Conservation (phyloP, 192 early-diverging fungal species). For the Gonapodya prolifera region DNA sequence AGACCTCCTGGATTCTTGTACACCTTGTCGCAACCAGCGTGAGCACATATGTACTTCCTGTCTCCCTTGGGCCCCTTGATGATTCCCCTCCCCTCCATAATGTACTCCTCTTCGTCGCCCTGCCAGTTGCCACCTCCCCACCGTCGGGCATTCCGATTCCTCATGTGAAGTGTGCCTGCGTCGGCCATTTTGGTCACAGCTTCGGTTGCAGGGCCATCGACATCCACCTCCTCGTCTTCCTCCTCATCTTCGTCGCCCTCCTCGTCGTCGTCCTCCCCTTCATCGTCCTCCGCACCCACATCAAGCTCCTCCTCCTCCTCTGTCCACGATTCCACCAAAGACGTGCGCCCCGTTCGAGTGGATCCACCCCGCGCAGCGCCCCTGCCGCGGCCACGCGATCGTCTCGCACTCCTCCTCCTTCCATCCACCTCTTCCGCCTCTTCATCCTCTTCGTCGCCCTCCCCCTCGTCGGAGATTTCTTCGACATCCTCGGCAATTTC, state of each 20-base stretch:
- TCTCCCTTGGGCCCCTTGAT: slow-evolving; percentile 29
- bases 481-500: background rate
- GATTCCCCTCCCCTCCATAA: slow-evolving; percentile 8
- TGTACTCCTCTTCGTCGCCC: slow-evolving; percentile 28
- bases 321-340: no score
- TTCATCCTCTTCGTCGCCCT: background rate
- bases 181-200: no score
- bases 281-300: background rate
- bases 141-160: no score
- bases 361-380: no score
- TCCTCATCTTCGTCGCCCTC: background rate
- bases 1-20: slow-evolving; percentile 99
- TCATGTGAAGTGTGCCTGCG: no score
- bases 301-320: no score
- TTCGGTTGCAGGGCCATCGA: background rate
- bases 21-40: slow-evolving; percentile 78
- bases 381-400: no score
- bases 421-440: no score
- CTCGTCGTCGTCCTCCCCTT: background rate
- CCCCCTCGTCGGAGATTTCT: background rate
- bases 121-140: slow-evolving; percentile 1
- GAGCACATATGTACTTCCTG: slow-evolving; percentile 81
- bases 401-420: no score
- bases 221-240: background rate
- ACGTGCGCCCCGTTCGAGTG: no score